phyloP scores from a whole-genome alignment of 2,329 filamentous ascomycete genomes.

The Scedosporium aurantiacum region DNA sequence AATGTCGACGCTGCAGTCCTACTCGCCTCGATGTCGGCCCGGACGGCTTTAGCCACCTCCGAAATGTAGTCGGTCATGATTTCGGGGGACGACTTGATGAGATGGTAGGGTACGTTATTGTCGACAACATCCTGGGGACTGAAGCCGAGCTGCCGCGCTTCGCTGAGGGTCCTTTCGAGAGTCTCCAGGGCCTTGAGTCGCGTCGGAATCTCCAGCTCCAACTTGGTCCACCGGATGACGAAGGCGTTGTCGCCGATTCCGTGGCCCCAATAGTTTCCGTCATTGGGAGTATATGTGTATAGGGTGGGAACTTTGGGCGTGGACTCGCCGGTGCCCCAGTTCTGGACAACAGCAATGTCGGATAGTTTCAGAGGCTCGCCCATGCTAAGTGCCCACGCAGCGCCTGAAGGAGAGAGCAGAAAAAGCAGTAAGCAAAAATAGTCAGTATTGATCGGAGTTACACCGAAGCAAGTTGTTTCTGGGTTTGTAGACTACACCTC shows the following conservation, averaged over 20 bases:
- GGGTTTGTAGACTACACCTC: no score
- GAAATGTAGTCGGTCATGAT: conserved; percentile 7
- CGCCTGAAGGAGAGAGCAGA: conserved; percentile 1
- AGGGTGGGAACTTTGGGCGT: conserved; percentile 6
- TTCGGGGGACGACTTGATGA: conserved; percentile 1
- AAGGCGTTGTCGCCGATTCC: background rate
- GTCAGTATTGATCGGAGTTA: no score
- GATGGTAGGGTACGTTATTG: background rate
- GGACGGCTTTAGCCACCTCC: conserved; percentile 1
- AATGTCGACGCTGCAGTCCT: background rate
- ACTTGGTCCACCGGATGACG: conserved; percentile 7
- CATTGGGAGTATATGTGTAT: conserved; percentile 1
- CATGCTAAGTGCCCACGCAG: conserved; percentile 4
- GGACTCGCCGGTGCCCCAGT: background rate
- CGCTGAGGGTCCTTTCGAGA: background rate
- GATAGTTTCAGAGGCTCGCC: background rate
- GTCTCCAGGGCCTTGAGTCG: background rate
- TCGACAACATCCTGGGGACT: background rate
- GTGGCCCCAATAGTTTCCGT: conserved; percentile 2
- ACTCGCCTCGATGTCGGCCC: background rate
- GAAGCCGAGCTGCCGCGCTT: background rate
- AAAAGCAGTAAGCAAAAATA: no score
- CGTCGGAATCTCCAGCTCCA: conserved; percentile 3
- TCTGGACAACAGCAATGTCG: conserved; percentile 1
- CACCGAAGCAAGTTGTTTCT: no score